Evolutionary conservation across 176 grass and related monocot species (phyloP), one percentile per base, ranked within the genome.

Genomic region (Typha latifolia): DNA sequence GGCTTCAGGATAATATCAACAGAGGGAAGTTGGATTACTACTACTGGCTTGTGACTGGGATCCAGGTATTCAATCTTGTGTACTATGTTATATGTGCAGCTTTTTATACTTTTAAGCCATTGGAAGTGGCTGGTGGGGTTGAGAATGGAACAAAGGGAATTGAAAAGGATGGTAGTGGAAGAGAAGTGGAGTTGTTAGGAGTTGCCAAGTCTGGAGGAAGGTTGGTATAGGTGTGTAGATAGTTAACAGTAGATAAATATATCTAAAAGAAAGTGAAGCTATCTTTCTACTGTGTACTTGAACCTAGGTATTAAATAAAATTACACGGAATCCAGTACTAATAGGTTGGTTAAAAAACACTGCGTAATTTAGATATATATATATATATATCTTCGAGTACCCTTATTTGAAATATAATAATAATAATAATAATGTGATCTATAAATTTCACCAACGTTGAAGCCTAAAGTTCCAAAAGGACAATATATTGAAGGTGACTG

Each of bases 1-100:
- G 93, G 88, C 93, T 97, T 11, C 88, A 89, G 77, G 85, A 97
- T 77, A 91, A 97, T 78, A 78, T 91, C 62, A 91, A 91, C 71
- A 82, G 84, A 74, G 93, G 82, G 51, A 91, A 84, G 71, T 80
- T 92, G 27, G 82, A 91, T 22, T 68, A 72, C 47, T 97, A 89
- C 72, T 97, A 97, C 69, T 92, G 93, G 88, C 69, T 97, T 27
- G 78, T 97, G 49, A 82, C 82, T 3, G 81, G 75, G 2, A 62
- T 96, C 64, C 82, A 91, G 77, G 80, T 81, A 8, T 7, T 96
- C 24, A 91, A 96, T 66, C 67, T 96, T 1, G 57, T 78, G 20
- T 91, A 91, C 59, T 96, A 76, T 55, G 71, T 89, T 49, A 4
- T 82, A 15, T 96, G 93, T 10, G 80, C 74, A 32, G 82, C 29